These are phyloP conservation scores for Chenopodium suecicum DNA, from an alignment of 148 eudicot species.

Conservation along the genomic window DNA sequence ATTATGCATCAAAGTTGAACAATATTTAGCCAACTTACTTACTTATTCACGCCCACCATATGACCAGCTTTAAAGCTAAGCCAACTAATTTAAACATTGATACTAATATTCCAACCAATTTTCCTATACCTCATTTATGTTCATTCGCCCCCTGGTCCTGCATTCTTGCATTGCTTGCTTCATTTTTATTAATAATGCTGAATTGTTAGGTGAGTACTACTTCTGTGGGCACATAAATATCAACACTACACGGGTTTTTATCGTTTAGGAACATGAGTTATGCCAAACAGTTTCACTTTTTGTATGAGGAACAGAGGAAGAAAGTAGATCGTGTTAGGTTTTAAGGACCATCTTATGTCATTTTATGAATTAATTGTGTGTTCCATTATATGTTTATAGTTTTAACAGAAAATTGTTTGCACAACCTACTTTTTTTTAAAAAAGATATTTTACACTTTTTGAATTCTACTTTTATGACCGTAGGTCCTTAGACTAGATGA, in stretches of 20 bases:
- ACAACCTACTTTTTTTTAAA: no score
- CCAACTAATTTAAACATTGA: background rate
- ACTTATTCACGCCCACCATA: conserved; percentile 12
- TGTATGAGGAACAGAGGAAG: background rate
- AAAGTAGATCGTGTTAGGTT: no score
- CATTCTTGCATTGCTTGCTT: background rate
- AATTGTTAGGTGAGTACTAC: background rate
- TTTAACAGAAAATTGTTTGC: no score
- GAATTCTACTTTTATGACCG: no score
- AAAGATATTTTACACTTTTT: no score
- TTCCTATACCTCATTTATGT: no score
- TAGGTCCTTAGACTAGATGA: no score
- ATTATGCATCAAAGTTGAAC: background rate
- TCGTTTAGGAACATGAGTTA: background rate
- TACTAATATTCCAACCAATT: background rate
- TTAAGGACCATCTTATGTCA: no score
- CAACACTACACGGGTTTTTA: background rate
- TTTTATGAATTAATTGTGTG: no score
- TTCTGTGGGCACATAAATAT: background rate
- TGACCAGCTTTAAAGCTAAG: conserved; percentile 34
- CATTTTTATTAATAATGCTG: background rate
- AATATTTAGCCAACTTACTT: background rate
- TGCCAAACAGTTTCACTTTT: background rate
- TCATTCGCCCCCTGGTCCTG: no score
- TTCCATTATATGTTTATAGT: no score